phyloP scores from a whole-genome alignment of 257 asterid species.

The Phtheirospermum japonicum region DNA sequence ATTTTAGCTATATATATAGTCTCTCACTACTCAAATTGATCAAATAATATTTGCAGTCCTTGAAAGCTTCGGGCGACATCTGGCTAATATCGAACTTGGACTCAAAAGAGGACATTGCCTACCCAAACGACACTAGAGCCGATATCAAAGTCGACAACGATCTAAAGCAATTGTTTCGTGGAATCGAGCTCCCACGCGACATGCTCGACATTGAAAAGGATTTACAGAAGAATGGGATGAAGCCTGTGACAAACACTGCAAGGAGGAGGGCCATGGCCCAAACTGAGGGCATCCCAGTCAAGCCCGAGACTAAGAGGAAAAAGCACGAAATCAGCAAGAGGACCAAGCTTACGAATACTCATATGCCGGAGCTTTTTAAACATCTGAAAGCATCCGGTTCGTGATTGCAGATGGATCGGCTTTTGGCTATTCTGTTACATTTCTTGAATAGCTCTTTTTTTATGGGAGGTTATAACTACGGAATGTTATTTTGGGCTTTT shows the following conservation, averaged over 20 bases:
- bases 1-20: no score
- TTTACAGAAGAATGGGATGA: constrained; percentile 83
- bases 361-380: constrained; percentile 74
- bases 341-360: constrained; percentile 87
- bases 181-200: constrained; percentile 70
- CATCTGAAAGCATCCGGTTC: constrained; percentile 39
- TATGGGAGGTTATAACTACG: no score
- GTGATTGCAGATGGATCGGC: no score
- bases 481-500: no score
- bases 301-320: constrained; percentile 78
- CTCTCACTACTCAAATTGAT: no score
- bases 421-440: no score
- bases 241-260: constrained; percentile 78
- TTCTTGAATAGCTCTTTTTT: no score
- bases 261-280: constrained; percentile 79
- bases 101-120: constrained; percentile 8
- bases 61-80: constrained; percentile 28
- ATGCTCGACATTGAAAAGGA: constrained; percentile 80
- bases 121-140: constrained; percentile 3
- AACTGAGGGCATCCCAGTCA: constrained; percentile 53
- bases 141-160: constrained; percentile 7
- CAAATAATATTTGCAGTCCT: constrained; percentile 33
- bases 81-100: constrained; percentile 5
- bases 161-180: constrained; percentile 48
- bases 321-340: constrained; percentile 74